Evolutionary conservation across 768 basidiomycete species (phyloP).

Genomic region (Tubosaeta sp.): DNA sequence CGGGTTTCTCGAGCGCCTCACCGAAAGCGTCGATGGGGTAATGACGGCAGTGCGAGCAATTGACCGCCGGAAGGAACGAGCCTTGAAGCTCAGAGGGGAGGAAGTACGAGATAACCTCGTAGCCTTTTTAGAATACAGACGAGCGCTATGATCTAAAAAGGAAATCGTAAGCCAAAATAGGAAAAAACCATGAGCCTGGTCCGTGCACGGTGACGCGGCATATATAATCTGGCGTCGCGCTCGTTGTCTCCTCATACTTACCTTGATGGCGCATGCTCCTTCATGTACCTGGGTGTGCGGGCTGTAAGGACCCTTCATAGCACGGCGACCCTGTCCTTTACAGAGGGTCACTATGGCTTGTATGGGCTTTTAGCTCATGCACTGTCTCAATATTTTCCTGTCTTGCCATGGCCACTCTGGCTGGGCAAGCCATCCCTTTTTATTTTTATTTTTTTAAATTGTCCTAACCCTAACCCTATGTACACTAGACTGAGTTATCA

Average conservation of each 20-base stretch:
- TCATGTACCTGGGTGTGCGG: slow-evolving; percentile 50
- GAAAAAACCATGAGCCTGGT: slow-evolving; percentile 20
- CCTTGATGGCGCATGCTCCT: slow-evolving; percentile 54
- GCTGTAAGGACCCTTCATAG: slow-evolving; percentile 54
- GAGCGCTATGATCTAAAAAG: slow-evolving; percentile 36
- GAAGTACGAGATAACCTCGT: slow-evolving; percentile 72
- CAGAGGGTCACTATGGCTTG: slow-evolving; percentile 55
- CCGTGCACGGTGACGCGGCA: slow-evolving; percentile 18
- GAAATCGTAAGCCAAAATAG: background rate
- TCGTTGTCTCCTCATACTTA: slow-evolving; percentile 41
- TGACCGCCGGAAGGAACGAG: slow-evolving; percentile 61
- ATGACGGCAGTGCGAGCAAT: slow-evolving; percentile 60
- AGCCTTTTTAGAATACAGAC: slow-evolving; percentile 73
- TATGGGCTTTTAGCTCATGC: slow-evolving; percentile 69
- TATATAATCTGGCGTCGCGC: slow-evolving; percentile 29
- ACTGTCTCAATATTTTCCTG: slow-evolving; percentile 73
- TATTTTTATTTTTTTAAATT: slow-evolving; percentile 17
- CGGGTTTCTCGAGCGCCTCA: slow-evolving; percentile 50
- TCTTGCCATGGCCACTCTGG: slow-evolving; percentile 64
- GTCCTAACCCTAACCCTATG: slow-evolving; percentile 47
- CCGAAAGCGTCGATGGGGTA: slow-evolving; percentile 56
- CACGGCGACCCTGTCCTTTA: slow-evolving; percentile 69
- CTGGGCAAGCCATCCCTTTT: slow-evolving; percentile 48
- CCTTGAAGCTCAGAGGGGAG: slow-evolving; percentile 65
- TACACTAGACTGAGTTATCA: slow-evolving; percentile 17